Percentiles rank a stretch among this genome's conserved stretches.
These are phyloP conservation scores for Musa schizocarpa DNA, from an alignment of 176 grass and related monocot species.

Conservation along the genomic window DNA sequence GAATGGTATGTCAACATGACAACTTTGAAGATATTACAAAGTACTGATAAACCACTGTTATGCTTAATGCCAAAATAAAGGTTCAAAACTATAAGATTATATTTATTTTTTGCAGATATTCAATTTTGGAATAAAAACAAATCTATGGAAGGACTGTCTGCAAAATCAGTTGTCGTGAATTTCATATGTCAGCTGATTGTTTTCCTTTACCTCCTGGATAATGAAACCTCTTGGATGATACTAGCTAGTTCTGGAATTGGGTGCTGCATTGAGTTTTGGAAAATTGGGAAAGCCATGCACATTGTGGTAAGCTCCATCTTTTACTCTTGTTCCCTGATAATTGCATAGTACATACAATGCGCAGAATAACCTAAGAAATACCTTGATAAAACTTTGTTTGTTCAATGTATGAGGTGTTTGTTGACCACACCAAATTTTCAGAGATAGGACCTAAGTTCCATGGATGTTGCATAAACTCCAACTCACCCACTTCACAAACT, in stretches of 20 bases:
- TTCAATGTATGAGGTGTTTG: not conserved
- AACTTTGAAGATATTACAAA: not conserved
- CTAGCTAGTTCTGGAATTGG: constrained; percentile 91
- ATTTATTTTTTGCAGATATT: constrained; percentile 54
- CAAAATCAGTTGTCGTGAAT: constrained; percentile 96
- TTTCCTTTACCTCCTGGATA: constrained; percentile 95
- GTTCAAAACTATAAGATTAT: constrained; percentile 7
- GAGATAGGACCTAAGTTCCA: too few relatives aligned
- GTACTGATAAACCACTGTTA: constrained; percentile 1
- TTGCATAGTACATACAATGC: not conserved
- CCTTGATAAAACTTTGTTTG: not conserved
- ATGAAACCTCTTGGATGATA: constrained; percentile 99
- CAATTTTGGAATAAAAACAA: constrained; percentile 99
- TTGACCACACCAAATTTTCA: too few relatives aligned
- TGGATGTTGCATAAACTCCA: not conserved
- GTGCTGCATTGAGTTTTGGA: constrained; percentile 99
- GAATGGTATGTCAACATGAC: constrained; percentile 53
- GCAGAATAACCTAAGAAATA: not conserved
- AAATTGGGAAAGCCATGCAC: constrained; percentile 99
- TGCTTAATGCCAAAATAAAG: not conserved
- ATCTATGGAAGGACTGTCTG: constrained; percentile 96
- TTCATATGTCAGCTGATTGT: constrained; percentile 86
- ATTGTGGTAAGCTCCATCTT: constrained; percentile 55
- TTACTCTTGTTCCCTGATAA: not conserved
- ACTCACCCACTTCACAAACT: not conserved